Conservation (phyloP, 495 filamentous ascomycete species). For the Xylaria nigripes region DNA sequence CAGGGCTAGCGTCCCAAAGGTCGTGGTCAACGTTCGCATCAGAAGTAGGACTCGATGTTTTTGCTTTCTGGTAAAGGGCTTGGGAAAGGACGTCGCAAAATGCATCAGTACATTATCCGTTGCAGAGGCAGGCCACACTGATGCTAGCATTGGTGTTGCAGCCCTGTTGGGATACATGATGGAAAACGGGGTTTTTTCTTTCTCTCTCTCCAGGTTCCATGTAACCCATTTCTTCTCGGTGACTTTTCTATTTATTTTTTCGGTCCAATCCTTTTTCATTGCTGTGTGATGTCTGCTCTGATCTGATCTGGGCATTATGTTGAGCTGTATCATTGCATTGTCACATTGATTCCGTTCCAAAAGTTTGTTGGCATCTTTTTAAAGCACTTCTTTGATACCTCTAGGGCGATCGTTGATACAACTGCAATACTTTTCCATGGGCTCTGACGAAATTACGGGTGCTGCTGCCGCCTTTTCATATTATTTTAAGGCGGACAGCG, state of each 20-base stretch:
- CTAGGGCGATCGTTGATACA: constrained; percentile 24
- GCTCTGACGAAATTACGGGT: constrained; percentile 25
- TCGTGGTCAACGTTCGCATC: not conserved
- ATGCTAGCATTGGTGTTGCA: constrained; percentile 8
- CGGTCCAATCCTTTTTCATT: constrained; percentile 19
- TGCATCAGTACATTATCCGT: constrained; percentile 3
- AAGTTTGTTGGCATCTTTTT: constrained; percentile 29
- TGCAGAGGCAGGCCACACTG: constrained; percentile 1
- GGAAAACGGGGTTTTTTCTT: constrained; percentile 14
- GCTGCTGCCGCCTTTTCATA: constrained; percentile 9
- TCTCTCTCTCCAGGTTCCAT: constrained; percentile 11
- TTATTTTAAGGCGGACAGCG: constrained; percentile 11
- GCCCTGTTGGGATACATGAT: constrained; percentile 18
- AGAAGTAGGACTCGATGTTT: constrained; percentile 1
- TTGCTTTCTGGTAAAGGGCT: constrained; percentile 4
- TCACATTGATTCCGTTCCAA: constrained; percentile 19
- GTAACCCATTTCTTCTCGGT: constrained; percentile 22
- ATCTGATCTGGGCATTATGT: constrained; percentile 28
- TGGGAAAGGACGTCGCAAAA: constrained; percentile 2
- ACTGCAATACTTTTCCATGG: constrained; percentile 16
- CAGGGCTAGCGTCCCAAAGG: constrained; percentile 38
- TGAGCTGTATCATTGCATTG: constrained; percentile 17
- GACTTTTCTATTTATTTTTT: constrained; percentile 8
- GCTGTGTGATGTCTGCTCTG: constrained; percentile 24
- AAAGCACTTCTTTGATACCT: constrained; percentile 29